Evolutionary conservation across 1,139 yeast genomes (phyloP).

Genomic region (Lodderomyces oxycetoniae): DNA sequence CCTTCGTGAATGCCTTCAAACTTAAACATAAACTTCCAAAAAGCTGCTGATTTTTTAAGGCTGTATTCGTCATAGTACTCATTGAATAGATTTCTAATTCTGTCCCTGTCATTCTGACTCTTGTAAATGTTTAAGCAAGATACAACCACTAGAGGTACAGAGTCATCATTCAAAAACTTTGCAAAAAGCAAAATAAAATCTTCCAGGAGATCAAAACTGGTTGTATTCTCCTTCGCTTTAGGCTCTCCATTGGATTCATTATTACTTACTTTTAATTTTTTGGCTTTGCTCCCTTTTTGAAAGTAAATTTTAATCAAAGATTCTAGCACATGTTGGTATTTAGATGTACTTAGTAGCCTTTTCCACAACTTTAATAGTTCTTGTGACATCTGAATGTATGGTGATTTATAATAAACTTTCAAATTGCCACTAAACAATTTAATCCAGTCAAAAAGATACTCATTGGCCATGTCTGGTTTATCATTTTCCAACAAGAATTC

Average conservation of each 20-base stretch:
- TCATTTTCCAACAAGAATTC: slow-evolving; percentile 23
- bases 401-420: slow-evolving; percentile 9
- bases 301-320: slow-evolving; percentile 20
- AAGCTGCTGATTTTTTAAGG: slow-evolving; percentile 38
- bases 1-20: slow-evolving; percentile 40
- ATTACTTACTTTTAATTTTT: slow-evolving; percentile 5
- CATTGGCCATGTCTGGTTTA: slow-evolving; percentile 22
- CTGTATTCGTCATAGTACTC: slow-evolving; percentile 32
- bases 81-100: slow-evolving; percentile 28
- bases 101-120: slow-evolving; percentile 6
- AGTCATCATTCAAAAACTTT: slow-evolving; percentile 20
- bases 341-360: slow-evolving; percentile 6
- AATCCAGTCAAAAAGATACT: slow-evolving; percentile 27
- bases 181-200: slow-evolving; percentile 13
- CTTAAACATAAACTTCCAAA: slow-evolving; percentile 55
- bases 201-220: slow-evolving; percentile 7
- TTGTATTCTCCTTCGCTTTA: background rate
- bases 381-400: slow-evolving; percentile 17
- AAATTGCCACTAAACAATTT: slow-evolving; percentile 22
- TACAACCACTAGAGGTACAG: slow-evolving; percentile 24
- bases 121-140: slow-evolving; percentile 16
- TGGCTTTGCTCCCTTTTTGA: slow-evolving; percentile 12
- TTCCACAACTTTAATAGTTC: slow-evolving; percentile 21
- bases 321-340: slow-evolving; percentile 13
- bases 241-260: slow-evolving; percentile 1